These are phyloP conservation scores for Hymenoscyphus scutula DNA, from an alignment of 2,329 filamentous ascomycete genomes.

Conservation along the genomic window DNA sequence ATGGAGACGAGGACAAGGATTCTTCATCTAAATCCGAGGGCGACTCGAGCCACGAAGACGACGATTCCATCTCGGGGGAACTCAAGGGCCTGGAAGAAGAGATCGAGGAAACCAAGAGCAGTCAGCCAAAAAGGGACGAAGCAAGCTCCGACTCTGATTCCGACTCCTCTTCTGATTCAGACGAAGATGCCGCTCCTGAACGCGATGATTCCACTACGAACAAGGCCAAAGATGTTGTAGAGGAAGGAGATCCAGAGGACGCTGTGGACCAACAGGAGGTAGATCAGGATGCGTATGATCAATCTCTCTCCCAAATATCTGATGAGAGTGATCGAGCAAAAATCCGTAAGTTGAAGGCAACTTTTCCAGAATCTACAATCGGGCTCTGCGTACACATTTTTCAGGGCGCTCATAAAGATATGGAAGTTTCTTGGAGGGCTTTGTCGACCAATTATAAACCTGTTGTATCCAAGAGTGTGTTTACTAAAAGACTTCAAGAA, in stretches of 20 bases:
- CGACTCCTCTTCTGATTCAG: not conserved
- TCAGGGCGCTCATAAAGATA: constrained; percentile 29
- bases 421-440: constrained; percentile 33
- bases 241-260: not conserved
- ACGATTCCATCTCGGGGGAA: constrained; percentile 13
- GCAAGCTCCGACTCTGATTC: not conserved
- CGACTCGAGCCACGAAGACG: constrained; percentile 29
- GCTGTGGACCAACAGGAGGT: not conserved
- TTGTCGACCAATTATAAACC: constrained; percentile 31
- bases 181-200: constrained; percentile 5
- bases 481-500: constrained; percentile 24
- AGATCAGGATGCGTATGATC: not conserved
- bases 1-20: constrained; percentile 28
- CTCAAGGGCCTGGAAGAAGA: constrained; percentile 16
- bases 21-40: not conserved
- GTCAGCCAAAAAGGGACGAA: constrained; percentile 7
- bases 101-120: constrained; percentile 25
- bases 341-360: constrained; percentile 33
- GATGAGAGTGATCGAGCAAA: constrained; percentile 24
- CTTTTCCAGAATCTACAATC: constrained; percentile 34
- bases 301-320: constrained; percentile 9
- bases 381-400: constrained; percentile 33
- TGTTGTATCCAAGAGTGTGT: constrained; percentile 26
- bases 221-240: not conserved
- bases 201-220: not conserved